Base-by-base conservation (phyloP, 768 basidiomycete genomes). In the Termitomyces sp. region DNA sequence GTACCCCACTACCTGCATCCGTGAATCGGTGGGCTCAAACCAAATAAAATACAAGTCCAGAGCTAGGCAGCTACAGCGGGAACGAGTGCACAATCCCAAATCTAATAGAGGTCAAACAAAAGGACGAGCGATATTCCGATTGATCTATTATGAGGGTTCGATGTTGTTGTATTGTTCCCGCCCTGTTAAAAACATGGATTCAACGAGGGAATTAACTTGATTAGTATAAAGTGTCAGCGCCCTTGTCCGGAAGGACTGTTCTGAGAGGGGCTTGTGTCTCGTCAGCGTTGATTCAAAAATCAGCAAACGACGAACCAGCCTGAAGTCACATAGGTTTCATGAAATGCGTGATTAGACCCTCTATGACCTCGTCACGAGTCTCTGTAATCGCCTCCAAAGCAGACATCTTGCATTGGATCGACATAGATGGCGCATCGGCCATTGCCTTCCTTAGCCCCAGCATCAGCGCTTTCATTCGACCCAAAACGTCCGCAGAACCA, bases 401-500 rank as follows among this genome's bases (percentile, higher is more conserved):
- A 22, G 71, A 65, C 65, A 80, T 64, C 44, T 73, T 74, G 56
- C 79, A 81, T 20, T 68, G 68, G 18, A 78, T 53, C 35, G 70
- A 66, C 59, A 81, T 74, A 3, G 58, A 59, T 12, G 68, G 64
- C 9, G 69, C 55, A 40, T 65, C 69, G n/a, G 66, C 60, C 52
- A 76, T 68, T 31, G 66, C 60, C 54, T 72, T 74, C 52, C 73
- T 66, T 22, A 79, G 55, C 7, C 67, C 54, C 20, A 73, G 64
- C 73, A 75, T 75, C 64, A 76, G 71, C 13, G 62, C 57, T 56
- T 74, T 78, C 55, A 89, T 69, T 56, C 79, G 72, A 10, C 83
- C 85, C 9, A 87, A 72, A 18, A 89, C 80, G 59, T 89, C 85
- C 44, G 84, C 82, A 18, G 70, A 66, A 12, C 70, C 64, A 70